Base-by-base conservation (phyloP, 2,329 filamentous ascomycete species). In the Colletotrichum salicis region DNA sequence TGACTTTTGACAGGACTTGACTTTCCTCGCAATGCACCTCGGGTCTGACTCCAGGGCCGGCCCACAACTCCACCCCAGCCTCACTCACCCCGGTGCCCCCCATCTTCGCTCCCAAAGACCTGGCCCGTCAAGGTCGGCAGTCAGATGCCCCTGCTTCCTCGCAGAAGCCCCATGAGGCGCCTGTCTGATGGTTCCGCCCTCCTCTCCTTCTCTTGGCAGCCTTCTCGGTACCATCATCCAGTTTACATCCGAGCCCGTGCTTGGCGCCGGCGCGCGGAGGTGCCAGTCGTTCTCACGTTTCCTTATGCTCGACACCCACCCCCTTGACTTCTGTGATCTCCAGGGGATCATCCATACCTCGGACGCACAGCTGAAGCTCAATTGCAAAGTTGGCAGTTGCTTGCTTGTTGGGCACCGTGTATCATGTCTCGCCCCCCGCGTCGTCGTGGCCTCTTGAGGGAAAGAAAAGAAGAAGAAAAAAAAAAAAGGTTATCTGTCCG, bases 241-340 rank as follows among this genome's bases (percentile, higher is more conserved):
- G 41, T 55, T 48, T 51, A 29, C 54, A 59, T 69, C 58, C 65
- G 65, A 69, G 69, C 52, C 64, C 54, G 54, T 54, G 29, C 58
- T 55, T 54, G 45, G 54, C 69, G 45, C 22, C 54, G 58, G 31
- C 58, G 54, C 58, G 54, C 45, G 45, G 60, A 63, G n/a, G 59
- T 64, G 65, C 45, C 69, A 59, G 54, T 54, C 59, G 64, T 56
- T 71, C 45, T 56, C 45, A 58, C 45, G 59, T 69, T 71, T 69
- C 59, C 59, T 71, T 63, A 51, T 69, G 69, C 69, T 55, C 19
- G n/a, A 41, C 66, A 48, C 41, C 41, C 3, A 45, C 22, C 15
- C 65, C 62, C 65, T 54, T 71, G 65, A 22, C 51, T 22, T 64
- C 19, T 63, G 29, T 29, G 45, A 45, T 37, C 2, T 37, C 31